phyloP scores from a whole-genome alignment of 306 rosid species.

The Geum urbanum region DNA sequence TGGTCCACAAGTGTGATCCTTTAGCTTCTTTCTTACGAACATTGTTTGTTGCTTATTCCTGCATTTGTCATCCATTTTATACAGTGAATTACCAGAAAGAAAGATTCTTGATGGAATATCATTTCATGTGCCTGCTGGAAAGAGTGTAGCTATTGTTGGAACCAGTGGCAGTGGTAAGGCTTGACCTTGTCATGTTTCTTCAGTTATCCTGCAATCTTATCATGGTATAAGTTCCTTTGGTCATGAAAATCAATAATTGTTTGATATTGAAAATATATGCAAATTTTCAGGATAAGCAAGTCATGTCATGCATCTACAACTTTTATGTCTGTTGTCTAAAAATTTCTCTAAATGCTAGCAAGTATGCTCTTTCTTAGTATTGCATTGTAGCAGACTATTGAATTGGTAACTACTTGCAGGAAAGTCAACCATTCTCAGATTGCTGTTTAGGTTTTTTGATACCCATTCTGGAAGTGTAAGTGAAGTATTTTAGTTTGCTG shows the following conservation, averaged over 20 bases:
- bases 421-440: constrained; percentile 90
- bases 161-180: constrained; percentile 98
- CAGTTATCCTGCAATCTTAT: not conserved
- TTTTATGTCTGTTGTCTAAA: not conserved
- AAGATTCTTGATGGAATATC: constrained; percentile 95
- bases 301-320: not conserved
- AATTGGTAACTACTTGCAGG: constrained; percentile 60
- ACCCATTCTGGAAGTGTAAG: constrained; percentile 90
- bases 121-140: constrained; percentile 81
- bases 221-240: not conserved
- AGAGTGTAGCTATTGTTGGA: constrained; percentile 98
- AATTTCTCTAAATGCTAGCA: not conserved
- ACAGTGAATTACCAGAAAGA: constrained; percentile 78
- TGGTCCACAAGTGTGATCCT: not conserved
- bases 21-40: not conserved
- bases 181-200: constrained; percentile 23
- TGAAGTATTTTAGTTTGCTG: constrained; percentile 29
- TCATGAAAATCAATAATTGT: not conserved
- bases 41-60: constrained; percentile 17
- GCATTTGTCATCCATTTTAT: constrained; percentile 12
- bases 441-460: constrained; percentile 92
- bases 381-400: constrained; percentile 26
- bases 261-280: not conserved
- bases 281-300: not conserved
- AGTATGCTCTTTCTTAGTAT: constrained; percentile 5